Percentiles rank a stretch among this genome's conserved stretches.
phyloP scores from a whole-genome alignment of 2,329 filamentous ascomycete species.

The Botrytis cinerea region DNA sequence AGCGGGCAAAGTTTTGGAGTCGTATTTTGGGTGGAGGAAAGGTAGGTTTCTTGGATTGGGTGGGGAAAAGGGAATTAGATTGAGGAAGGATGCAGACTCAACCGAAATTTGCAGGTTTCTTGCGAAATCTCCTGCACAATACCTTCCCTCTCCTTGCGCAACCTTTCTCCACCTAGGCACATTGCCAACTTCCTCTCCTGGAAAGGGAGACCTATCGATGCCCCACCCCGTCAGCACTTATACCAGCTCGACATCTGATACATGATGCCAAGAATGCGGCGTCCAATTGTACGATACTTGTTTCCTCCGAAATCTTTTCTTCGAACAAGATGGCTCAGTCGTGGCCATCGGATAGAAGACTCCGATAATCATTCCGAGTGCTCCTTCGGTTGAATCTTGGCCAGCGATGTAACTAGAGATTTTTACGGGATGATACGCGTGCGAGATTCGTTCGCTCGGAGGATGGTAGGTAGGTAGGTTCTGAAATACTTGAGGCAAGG shows the following conservation, averaged over 20 bases:
- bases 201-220: not conserved
- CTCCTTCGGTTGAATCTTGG: not conserved
- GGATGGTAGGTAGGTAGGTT: not conserved
- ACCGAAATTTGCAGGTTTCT: not conserved
- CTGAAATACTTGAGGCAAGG: not conserved
- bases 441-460: not conserved
- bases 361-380: not conserved
- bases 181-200: constrained; percentile 6
- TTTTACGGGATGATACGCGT: not conserved
- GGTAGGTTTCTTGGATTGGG: not conserved
- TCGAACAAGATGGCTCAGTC: not conserved
- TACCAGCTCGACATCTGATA: not conserved
- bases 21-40: not conserved
- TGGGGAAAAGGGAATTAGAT: not conserved
- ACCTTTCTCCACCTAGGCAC: not conserved
- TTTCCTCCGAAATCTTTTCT: not conserved
- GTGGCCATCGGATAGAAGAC: not conserved
- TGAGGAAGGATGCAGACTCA: not conserved
- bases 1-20: not conserved
- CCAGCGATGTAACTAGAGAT: not conserved
- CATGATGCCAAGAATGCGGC: constrained; percentile 3
- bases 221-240: not conserved
- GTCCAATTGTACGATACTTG: not conserved
- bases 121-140: not conserved
- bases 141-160: not conserved